These are phyloP conservation scores for Friedmanniomyces simplex DNA, from an alignment of 495 filamentous ascomycete species.

Conservation along the genomic window DNA sequence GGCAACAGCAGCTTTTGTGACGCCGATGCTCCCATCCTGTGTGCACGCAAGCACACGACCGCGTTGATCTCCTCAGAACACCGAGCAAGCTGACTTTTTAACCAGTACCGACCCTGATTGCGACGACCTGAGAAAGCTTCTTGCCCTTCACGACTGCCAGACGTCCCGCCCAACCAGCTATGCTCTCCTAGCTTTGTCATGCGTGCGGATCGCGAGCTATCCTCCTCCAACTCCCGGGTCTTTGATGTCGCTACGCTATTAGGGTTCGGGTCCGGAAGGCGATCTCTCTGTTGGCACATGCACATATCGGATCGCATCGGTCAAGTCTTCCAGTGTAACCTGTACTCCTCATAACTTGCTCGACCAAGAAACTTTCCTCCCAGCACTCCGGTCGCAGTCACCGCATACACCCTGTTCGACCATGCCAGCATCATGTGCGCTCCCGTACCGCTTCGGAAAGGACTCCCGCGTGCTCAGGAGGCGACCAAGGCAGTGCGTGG, in stretches of 20 bases:
- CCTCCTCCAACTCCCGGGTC: neutral
- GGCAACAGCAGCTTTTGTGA: neutral
- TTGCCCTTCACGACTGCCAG: neutral
- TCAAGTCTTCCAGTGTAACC: too few relatives aligned
- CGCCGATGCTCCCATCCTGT: neutral
- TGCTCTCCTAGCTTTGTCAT: too few relatives aligned
- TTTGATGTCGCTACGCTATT: neutral
- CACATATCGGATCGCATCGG: too few relatives aligned
- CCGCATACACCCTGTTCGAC: neutral
- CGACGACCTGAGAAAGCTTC: neutral
- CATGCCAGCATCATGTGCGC: neutral
- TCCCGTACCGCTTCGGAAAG: neutral
- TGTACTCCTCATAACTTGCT: too few relatives aligned
- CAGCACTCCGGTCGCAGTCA: neutral
- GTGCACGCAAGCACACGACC: neutral
- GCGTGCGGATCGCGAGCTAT: neutral
- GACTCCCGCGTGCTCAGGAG: neutral
- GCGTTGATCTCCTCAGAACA: neutral
- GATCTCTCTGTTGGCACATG: too few relatives aligned
- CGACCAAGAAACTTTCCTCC: neutral
- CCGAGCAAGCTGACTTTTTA: neutral
- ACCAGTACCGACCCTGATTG: neutral
- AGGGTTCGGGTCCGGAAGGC: too few relatives aligned
- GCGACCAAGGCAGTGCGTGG: neutral
- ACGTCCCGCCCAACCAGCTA: too few relatives aligned